Evolutionary conservation across 192 early-diverging fungal genomes (phyloP).

Genomic region (Piromyces sp.): DNA sequence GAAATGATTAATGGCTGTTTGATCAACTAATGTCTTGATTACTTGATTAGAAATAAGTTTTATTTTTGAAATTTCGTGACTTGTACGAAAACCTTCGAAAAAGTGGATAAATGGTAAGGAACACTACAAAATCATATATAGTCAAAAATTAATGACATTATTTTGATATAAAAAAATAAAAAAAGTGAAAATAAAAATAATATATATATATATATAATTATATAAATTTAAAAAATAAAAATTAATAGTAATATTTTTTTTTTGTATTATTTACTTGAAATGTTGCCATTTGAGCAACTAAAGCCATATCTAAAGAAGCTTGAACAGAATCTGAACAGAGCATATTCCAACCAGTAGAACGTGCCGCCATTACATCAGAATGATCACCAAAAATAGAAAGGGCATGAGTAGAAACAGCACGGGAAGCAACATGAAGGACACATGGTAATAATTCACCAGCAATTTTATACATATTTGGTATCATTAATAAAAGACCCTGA

Average conservation of each 20-base stretch:
- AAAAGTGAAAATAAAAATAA: too few species aligned
- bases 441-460: constrained; percentile 35
- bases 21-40: not conserved
- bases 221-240: too few species aligned
- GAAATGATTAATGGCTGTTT: not conserved
- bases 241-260: too few species aligned
- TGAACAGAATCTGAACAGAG: constrained; percentile 59
- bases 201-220: too few species aligned
- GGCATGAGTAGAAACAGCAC: constrained; percentile 16
- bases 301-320: constrained; percentile 74
- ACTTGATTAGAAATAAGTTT: not conserved
- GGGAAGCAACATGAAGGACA: constrained; percentile 69
- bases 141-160: too few species aligned
- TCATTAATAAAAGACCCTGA: constrained; percentile 64
- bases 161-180: too few species aligned
- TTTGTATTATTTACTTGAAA: not conserved
- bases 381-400: constrained; percentile 18
- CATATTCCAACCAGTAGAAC: constrained; percentile 61
- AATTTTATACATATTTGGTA: constrained; percentile 64
- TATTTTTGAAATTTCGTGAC: not conserved
- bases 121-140: too few species aligned
- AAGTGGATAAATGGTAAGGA: not conserved
- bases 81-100: not conserved
- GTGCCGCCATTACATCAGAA: constrained; percentile 51
- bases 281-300: constrained; percentile 69